phyloP scores from a whole-genome alignment of 2,329 filamentous ascomycete species.

The Scytalidium sp. region DNA sequence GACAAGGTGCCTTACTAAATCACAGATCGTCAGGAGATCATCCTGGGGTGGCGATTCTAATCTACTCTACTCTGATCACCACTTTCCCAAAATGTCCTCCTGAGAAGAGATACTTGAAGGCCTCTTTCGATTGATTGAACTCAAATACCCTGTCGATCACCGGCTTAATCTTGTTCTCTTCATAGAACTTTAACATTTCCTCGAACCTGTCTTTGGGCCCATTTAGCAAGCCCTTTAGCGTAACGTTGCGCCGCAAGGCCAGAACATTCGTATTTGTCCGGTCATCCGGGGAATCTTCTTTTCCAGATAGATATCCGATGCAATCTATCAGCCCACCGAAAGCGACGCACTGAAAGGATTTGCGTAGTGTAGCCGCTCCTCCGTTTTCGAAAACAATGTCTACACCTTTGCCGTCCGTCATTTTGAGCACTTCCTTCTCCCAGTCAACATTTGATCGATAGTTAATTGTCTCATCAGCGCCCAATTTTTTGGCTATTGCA shows the following conservation, averaged over 20 bases:
- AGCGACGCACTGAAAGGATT: constrained; percentile 50
- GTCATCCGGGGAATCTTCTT: constrained; percentile 53
- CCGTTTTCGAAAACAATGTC: constrained; percentile 56
- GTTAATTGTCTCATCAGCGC: constrained; percentile 52
- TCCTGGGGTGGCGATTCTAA: too few species aligned
- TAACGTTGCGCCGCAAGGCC: constrained; percentile 41
- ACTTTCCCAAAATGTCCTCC: constrained; percentile 48
- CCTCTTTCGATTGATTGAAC: constrained; percentile 44
- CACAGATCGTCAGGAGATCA: too few species aligned
- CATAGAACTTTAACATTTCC: constrained; percentile 50
- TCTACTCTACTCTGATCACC: constrained; percentile 31
- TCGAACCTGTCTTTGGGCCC: constrained; percentile 54
- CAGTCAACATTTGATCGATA: constrained; percentile 50
- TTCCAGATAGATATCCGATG: constrained; percentile 47
- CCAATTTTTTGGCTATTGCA: constrained; percentile 41
- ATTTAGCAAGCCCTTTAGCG: constrained; percentile 55
- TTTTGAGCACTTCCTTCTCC: constrained; percentile 43
- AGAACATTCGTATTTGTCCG: constrained; percentile 58
- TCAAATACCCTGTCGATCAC: constrained; percentile 45
- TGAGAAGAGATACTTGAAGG: constrained; percentile 43
- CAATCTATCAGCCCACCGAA: constrained; percentile 53
- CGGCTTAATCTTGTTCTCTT: constrained; percentile 40
- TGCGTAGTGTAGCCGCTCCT: constrained; percentile 47
- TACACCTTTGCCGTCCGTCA: constrained; percentile 44
- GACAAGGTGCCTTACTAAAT: too few species aligned